phyloP scores from a whole-genome alignment of 192 early-diverging fungal genomes.

The Gamsiella multidivaricata region DNA sequence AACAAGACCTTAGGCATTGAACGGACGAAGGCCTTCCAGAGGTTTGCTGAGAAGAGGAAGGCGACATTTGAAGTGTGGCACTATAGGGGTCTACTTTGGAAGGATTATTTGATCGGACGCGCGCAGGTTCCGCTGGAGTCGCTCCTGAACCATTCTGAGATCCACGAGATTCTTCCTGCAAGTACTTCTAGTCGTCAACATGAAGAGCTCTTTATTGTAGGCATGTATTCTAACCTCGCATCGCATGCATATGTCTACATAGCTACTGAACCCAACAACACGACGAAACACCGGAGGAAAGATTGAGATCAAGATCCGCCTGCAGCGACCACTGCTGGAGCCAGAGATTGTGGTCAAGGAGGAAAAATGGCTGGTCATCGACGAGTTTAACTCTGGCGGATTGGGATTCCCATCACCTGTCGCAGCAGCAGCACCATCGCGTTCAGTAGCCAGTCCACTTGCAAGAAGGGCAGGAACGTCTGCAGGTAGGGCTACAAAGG shows the following conservation, averaged over 20 bases:
- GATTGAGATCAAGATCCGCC: conserved; percentile 70
- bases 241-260: background rate
- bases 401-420: conserved; percentile 28
- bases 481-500: background rate
- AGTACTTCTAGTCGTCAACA: too few species aligned
- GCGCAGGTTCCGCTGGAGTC: conserved; percentile 64
- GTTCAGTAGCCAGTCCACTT: background rate
- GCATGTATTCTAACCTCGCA: too few species aligned
- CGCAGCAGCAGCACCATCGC: background rate
- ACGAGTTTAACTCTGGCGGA: conserved; percentile 57
- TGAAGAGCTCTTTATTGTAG: too few species aligned
- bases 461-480: conserved; percentile 4
- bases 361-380: conserved; percentile 75
- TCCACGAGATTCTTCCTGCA: conserved; percentile 76
- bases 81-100: conserved; percentile 66
- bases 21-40: conserved; percentile 65
- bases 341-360: conserved; percentile 67
- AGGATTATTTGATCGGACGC: conserved; percentile 69
- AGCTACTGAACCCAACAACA: conserved; percentile 71
- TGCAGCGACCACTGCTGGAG: conserved; percentile 69
- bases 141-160: conserved; percentile 71
- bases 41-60: conserved; percentile 77
- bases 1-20: conserved; percentile 67
- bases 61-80: conserved; percentile 77
- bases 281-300: conserved; percentile 75